Base-by-base conservation (phyloP, 306 rosid species). In the Trichosanthes truncata region DNA sequence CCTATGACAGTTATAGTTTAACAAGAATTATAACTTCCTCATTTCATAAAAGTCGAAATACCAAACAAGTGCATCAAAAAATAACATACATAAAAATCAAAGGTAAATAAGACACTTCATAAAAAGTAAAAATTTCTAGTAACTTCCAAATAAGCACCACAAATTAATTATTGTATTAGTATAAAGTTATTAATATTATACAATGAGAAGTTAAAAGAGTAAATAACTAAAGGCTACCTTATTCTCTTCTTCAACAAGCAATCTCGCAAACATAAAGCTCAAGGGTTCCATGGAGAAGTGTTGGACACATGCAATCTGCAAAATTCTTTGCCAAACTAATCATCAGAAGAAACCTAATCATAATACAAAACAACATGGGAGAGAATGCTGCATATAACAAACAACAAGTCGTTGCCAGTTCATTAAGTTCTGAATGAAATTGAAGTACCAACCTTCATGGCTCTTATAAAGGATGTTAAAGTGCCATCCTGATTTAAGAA, bases 401-500 rank as follows among this genome's bases (percentile, higher is more conserved):
- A 74, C 26, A 68, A 38, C 18, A 46, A 31, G 43, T 31, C 40
- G 29, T 25, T 6, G 40, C 29, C 21, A 49, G 56, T 46, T 74
- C 78, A 48, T 74, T 15, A 74, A 45, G 40, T 49, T 74, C 43
- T 52, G 33, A 69, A 61, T 73, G 57, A 80, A 63, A 38, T 51
- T 79, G 61, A 78, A 80, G 57, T 41, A 81, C 84, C 76, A 82
- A 95, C 98, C 98, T 95, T 95, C 85, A 95, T 82, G 85, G 95
- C 98, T 87, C 91, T 89, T 67, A 87, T 82, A 84, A 92, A 91
- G 81, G 97, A 93, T 81, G 96, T 90, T 74, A 95, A 66, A 66
- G 98, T 92, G 73, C 98, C 97, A 81, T 91, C 98, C 86, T 91
- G 97, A 85, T 91, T 95, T 80, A 91, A 77, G 89, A 95, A 92